Conservation (phyloP, 164 flowering plant species). For the Umbellularia californica region DNA sequence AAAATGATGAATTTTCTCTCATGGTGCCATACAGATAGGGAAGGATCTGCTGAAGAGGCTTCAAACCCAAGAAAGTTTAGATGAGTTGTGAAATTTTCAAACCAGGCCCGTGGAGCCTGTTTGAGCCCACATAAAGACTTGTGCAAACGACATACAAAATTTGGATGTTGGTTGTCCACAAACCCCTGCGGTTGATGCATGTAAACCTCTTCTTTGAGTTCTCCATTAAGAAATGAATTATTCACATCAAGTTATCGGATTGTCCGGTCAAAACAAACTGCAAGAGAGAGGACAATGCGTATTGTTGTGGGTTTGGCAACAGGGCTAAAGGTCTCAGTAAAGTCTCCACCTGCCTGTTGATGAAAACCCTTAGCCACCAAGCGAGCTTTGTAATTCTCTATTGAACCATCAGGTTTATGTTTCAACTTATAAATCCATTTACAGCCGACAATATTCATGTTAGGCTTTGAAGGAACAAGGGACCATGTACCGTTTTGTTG, state of each 20-base stretch:
- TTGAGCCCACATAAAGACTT: not conserved
- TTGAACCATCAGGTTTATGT: too few relatives aligned
- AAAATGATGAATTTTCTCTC: too few relatives aligned
- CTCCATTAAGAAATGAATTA: not conserved
- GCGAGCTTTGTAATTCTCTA: not conserved
- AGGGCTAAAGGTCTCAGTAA: not conserved
- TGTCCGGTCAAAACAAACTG: too few relatives aligned
- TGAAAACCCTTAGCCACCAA: not conserved
- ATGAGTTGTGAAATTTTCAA: too few relatives aligned
- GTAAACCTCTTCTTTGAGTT: not conserved
- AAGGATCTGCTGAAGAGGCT: not conserved
- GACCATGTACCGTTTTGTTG: not conserved
- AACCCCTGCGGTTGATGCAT: not conserved
- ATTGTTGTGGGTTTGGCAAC: not conserved
- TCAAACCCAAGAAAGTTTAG: not conserved
- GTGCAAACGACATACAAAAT: not conserved
- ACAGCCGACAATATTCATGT: not conserved
- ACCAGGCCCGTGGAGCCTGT: too few relatives aligned
- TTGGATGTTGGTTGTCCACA: too few relatives aligned
- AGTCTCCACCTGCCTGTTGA: not conserved
- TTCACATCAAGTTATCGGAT: too few relatives aligned
- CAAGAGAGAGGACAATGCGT: not conserved
- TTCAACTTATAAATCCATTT: not conserved
- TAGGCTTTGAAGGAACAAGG: not conserved
- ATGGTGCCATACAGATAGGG: not conserved